Evolutionary conservation across 352 stramenopile genomes (phyloP), one percentile per base, ranked within the genome.

Genomic region (Phytopythium delawarense): DNA sequence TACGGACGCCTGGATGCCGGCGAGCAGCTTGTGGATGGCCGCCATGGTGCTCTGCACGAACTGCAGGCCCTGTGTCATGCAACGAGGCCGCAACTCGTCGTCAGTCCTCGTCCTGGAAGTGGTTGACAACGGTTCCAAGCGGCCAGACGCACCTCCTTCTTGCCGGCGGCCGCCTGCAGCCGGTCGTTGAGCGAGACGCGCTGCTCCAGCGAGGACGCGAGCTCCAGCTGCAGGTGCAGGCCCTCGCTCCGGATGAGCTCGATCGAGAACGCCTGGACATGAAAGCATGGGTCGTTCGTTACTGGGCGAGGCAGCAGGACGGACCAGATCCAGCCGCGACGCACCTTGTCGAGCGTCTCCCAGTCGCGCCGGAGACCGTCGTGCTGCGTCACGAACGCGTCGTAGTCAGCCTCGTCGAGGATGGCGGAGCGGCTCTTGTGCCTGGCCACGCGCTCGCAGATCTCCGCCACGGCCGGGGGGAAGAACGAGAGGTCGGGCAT

Each of bases 271-370:
- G 63, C 74, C 76, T 86, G 35, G 23, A 61, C 3, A 32, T n/a
- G 42, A 28, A 37, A 44, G 12, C 4, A 20, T 2, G 37, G 4
- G 28, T 37, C 23, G 42, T 48, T 12, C 11, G 45, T 23, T 50
- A n/a, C 7, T 28, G 2, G 7, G 1, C 9, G 20, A 28, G 34
- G 69, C 21, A 52, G 16, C 37, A 48, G 9, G 3, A 21, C 23
- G 23, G 7, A 37, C 11, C 11, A 49, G 3, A 7, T 32, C 7
- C 2, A 1, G 25, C 23, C 8, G 13, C 32, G 4, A n/a, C 54
- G 21, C n/a, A 84, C 76, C 72, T 87, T 89, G 61, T 92, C 80
- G 23, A 92, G 78, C 60, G 76, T 67, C 57, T 85, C 76, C 83
- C 83, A 90, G 55, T 91, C 77, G 4, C 69, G 65, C 0, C 59